These are phyloP conservation scores for Calonectria hawksworthii DNA, from an alignment of 2,329 filamentous ascomycete species.

Conservation along the genomic window DNA sequence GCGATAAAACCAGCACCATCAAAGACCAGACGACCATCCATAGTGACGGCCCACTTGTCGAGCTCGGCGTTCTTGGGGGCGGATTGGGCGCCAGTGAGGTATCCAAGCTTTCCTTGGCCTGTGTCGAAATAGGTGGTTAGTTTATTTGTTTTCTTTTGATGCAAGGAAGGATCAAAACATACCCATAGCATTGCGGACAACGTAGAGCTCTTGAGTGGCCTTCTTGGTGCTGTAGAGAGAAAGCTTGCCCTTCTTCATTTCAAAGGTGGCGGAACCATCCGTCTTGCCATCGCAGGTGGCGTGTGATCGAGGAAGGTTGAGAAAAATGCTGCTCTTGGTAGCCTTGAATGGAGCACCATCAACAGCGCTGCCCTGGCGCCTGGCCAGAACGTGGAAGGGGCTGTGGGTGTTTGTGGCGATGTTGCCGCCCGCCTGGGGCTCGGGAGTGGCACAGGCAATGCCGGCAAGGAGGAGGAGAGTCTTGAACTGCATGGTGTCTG, in stretches of 20 bases:
- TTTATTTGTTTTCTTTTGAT: not conserved
- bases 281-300: slow-evolving; percentile 62
- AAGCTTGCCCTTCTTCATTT: slow-evolving; percentile 57
- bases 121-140: not conserved
- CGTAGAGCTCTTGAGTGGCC: slow-evolving; percentile 63
- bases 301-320: slow-evolving; percentile 59
- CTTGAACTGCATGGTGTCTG: slow-evolving; percentile 45
- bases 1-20: slow-evolving; percentile 62
- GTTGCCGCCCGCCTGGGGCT: slow-evolving; percentile 14
- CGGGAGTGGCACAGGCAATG: slow-evolving; percentile 14
- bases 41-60: slow-evolving; percentile 62
- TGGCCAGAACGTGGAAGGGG: slow-evolving; percentile 63
- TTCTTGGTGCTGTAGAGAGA: slow-evolving; percentile 60
- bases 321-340: slow-evolving; percentile 56
- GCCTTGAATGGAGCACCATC: slow-evolving; percentile 64
- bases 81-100: slow-evolving; percentile 60
- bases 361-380: slow-evolving; percentile 63
- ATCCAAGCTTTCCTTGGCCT: slow-evolving; percentile 68
- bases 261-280: slow-evolving; percentile 63
- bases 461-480: slow-evolving; percentile 35
- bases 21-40: slow-evolving; percentile 60
- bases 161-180: slow-evolving; percentile 38
- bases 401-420: not conserved
- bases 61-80: slow-evolving; percentile 59
- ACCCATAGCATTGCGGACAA: slow-evolving; percentile 73